Evolutionary conservation across 2,329 filamentous ascomycete genomes (phyloP).

Genomic region (Lasiodiplodia sp.): DNA sequence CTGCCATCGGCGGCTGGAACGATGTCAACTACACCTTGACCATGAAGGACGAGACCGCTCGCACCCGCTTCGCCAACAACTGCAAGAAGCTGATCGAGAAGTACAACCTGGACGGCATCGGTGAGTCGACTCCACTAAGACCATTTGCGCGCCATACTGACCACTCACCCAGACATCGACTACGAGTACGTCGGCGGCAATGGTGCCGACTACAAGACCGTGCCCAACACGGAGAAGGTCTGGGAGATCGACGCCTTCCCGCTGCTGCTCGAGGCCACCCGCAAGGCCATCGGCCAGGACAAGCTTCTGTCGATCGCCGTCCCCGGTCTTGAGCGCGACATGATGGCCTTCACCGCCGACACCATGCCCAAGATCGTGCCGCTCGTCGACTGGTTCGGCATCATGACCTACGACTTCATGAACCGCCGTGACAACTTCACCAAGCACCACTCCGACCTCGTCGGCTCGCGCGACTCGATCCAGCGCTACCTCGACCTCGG

Average conservation of each 20-base stretch:
- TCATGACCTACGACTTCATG: constrained; percentile 78
- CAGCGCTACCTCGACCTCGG: constrained; percentile 67
- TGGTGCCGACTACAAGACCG: constrained; percentile 70
- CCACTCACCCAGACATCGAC: constrained; percentile 63
- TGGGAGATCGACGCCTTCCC: constrained; percentile 70
- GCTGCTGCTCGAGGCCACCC: constrained; percentile 65
- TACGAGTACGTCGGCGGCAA: constrained; percentile 73
- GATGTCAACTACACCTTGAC: constrained; percentile 54
- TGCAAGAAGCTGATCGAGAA: constrained; percentile 67
- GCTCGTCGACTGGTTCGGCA: constrained; percentile 71
- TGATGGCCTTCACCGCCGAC: constrained; percentile 69
- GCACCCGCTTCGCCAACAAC: constrained; percentile 66
- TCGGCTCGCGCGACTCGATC: constrained; percentile 62
- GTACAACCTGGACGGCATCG: constrained; percentile 71
- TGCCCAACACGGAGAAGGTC: constrained; percentile 64
- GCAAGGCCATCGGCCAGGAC: constrained; percentile 62
- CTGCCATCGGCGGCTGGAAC: constrained; percentile 80
- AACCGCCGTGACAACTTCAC: constrained; percentile 71
- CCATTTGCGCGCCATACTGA: not conserved
- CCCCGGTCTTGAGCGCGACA: constrained; percentile 68
- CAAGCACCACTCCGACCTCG: constrained; percentile 70
- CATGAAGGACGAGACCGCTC: constrained; percentile 52
- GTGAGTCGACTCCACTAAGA: constrained; percentile 44
- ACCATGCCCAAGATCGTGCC: constrained; percentile 66
- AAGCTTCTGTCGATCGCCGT: constrained; percentile 73